Evolutionary conservation across 2,329 filamentous ascomycete genomes (phyloP), one percentile per base, ranked within the genome.

Genomic region (Diaporthe longicolla): DNA sequence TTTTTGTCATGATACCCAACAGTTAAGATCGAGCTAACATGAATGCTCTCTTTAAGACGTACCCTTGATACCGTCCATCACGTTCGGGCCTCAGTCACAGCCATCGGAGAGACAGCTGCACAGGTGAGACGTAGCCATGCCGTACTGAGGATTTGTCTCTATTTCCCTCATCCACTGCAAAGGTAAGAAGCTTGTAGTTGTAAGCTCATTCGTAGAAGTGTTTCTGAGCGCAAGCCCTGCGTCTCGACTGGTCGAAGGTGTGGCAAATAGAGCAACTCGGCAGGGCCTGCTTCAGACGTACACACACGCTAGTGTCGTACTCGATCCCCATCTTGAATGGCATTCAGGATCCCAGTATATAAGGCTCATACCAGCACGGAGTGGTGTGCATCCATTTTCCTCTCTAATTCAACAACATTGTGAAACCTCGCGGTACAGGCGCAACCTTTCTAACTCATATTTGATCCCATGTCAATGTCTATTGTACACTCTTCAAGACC

Each of bases 1-100:
- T 68, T 72, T 72, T 59, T 72, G 61, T 59, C 50, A 73, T 75
- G 75, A 76, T 71, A 79, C 76, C 74, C 74, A 65, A 26, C 32
- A 54, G 10, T 54, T 8, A 52, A n/a, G 32, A 54, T 54, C 15
- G 48, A 63, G 55, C 57, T 55, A 50, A 54, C 57, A 55, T 8
- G 1, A 40, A 19, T 55, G 45, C 57, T 55, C 57, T 55, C n/a
- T 68, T 26, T n/a, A 68, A 54, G 63, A 68, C 48, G 21, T 8
- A 4, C 43, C 13, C 3, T 32, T 9, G 9, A 9, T 21, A 52
- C 32, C n/a, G 15, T 4, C 9, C 48, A 6, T 26, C 2, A 6
- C n/a, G 26, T 40, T 8, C 10, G 10, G 21, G 4, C 48, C 32
- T 19, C 13, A 19, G 21, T 19, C 19, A 50, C 3, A 19, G 48